Base-by-base conservation (phyloP, 106 monocot genomes). In the Dactylorhiza incarnata region DNA sequence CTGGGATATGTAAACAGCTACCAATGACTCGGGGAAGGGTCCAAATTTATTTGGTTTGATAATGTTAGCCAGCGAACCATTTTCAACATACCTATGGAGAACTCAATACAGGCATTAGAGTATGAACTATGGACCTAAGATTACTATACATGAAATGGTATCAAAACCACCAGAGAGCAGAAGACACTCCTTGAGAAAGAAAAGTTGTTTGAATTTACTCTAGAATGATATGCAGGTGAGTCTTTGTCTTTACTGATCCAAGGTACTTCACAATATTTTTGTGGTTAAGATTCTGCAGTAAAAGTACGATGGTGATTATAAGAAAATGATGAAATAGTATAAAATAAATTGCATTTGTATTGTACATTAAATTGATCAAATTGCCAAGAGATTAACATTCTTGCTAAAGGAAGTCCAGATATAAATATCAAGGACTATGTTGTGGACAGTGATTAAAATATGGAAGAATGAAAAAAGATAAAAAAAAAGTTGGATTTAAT, bases 231-330 rank as follows among this genome's bases (percentile, higher is more conserved):
- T 93, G 93, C 71, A 97, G 87, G 77, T 97, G 96, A 25, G 89
- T 86, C 91, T 87, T 97, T 69, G 96, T 97, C 93, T 97, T 97
- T 78, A 91, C 78, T 9, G 96, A 97, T 74, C 96, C 96, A 68
- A 93, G 91, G 79, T 97, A 97, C 80, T 91, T 97, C 25, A 97
- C 96, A 85, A 97, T 97, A 81, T 97, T 97, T 80, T 97, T 97
- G 77, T 97, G 96, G 77, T 93, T 93, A 56, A 97, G 83, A 82
- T 93, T 97, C 96, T 97, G 89, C 83, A 89, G 77, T 25, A 16
- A 52, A 62, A 69, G 51, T 49, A 45, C 14, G 54, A 14, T 37
- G 54, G 54, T 54, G 14, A 54, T 16, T 13, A 14, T 13, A 54
- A 54, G 15, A 54, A 53, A 17, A 13, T 0, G 54, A 54, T 54